These are phyloP conservation scores for Rutidosis leptorrhynchoides DNA, from an alignment of 129 eudicot genomes.

Conservation along the genomic window DNA sequence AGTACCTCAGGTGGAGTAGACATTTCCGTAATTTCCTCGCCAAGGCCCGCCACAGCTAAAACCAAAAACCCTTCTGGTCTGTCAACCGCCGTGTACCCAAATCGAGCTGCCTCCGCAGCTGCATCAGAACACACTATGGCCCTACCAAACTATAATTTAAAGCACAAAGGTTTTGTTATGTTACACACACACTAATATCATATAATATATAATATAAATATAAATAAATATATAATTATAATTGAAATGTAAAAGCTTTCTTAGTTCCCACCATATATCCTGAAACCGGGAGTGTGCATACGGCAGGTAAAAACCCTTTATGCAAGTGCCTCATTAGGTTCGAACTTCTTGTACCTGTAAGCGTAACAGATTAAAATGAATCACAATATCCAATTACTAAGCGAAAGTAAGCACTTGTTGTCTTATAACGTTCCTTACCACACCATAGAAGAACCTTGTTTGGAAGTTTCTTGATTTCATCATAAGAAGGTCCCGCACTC, in stretches of 20 bases:
- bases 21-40: slow-evolving; percentile 49
- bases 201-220: no score
- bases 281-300: slow-evolving; percentile 70
- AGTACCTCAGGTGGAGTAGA: slow-evolving; percentile 53
- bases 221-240: no score
- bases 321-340: slow-evolving; percentile 81
- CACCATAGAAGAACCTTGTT: slow-evolving; percentile 89
- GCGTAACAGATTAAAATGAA: neutral
- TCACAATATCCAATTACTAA: neutral
- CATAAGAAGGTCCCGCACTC: slow-evolving; percentile 67
- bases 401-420: neutral
- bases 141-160: slow-evolving; percentile 78
- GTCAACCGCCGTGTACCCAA: slow-evolving; percentile 77
- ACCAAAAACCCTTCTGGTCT: slow-evolving; percentile 88
- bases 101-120: slow-evolving; percentile 88
- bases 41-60: slow-evolving; percentile 74
- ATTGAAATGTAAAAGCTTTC: neutral
- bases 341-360: slow-evolving; percentile 78
- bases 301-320: slow-evolving; percentile 76
- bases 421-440: slow-evolving; percentile 41
- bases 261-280: slow-evolving; percentile 68
- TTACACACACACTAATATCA: neutral
- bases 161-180: neutral
- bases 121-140: slow-evolving; percentile 93
- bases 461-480: slow-evolving; percentile 66